Base-by-base conservation (phyloP, 768 basidiomycete genomes). In the Boletus reticulatus region DNA sequence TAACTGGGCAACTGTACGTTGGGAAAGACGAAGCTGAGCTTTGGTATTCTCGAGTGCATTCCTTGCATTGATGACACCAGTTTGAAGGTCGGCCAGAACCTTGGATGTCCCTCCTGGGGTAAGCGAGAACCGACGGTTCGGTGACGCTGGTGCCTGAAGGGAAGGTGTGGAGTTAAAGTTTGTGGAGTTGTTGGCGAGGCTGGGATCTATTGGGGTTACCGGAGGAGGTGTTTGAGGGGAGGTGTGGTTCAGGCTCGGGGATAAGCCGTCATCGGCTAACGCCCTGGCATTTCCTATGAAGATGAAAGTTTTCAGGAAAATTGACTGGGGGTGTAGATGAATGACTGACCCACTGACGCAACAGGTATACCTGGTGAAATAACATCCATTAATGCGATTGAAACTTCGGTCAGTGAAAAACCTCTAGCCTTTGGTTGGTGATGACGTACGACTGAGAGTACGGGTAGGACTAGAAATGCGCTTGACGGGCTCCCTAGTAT, bases 41-140 rank as follows among this genome's bases (percentile, higher is more conserved):
- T 91, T 89, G 12, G 93, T 92, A 66, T 92, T 92, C 69, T 95
- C 93, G 54, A 95, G 76, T 48, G 90, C 90, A 57, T 84, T 87
- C 47, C 85, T 80, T 29, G 90, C 88, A 59, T 87, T 86, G 43
- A 86, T 76, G 8, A 94, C 89, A 48, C 91, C 92, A 0, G 87
- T 81, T 69, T 95, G 93, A 20, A 95, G 79, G 69, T 93, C 91
- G 2, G 89, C 89, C 52, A 95, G 77, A 24, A 95, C 93, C 65
- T 89, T 92, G 16, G 92, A 92, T 11, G 91, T 94, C 9, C 87
- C 88, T 2, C 85, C 88, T 1, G 89, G 87, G 14, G 86, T 84
- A 43, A 89, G 75, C 5, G 89, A 81, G 47, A 74, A 78, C 11
- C 80, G 70, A 46, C 86, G 80, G 10, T 77, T 80, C n/a, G 87